Base-by-base conservation (phyloP, 2,329 filamentous ascomycete species). In the Xylogone sp. region DNA sequence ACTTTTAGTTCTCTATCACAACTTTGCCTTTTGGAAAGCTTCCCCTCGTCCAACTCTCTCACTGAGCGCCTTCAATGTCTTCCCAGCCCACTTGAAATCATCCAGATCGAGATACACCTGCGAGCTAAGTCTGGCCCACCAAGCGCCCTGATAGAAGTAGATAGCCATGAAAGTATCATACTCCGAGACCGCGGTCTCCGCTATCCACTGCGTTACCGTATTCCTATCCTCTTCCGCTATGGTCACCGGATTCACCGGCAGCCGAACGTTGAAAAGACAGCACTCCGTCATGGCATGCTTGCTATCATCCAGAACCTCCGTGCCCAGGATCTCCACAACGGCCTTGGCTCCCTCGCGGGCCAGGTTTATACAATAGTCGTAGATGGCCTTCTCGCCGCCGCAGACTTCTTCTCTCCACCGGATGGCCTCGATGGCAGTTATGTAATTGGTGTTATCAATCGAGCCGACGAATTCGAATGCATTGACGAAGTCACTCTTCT, bases 401-500 rank as follows among this genome's bases (percentile, higher is more conserved):
- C 90, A 79, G 12, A 82, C 75, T 43, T 84, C 75, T 22, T 76
- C 64, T 1, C 92, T 81, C 79, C 88, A 97, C 45, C 78, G 71
- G 21, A 96, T 73, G 0, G 87, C 84, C 8, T 87, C 83, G 9
- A 83, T 81, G n/a, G 94, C 76, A 62, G 85, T 90, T 1, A 90
- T 72, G 57, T 86, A 93, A 0, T 88, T 81, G 3, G 81, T 75
- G 54, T 81, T 84, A 62, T 97, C 91, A 4, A 84, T 68, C 0
- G 91, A 95, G 10, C 87, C 90, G 3, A 87, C 77, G 56, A 86
- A 93, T 61, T 90, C 82, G 62, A 96, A 96, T 43, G 84, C 83
- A 12, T 67, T 71, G 16, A 90, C 79, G 56, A 88, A 96, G 1
- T 68, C 64, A 8, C 78, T 77, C 44, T 71, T 72, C 2, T 59